A percentile compares a stretch with the other conserved stretches of the same genome.
phyloP scores from a whole-genome alignment of 202 grass and related monocot species.

The Bolboschoenoplectus hybrid region DNA sequence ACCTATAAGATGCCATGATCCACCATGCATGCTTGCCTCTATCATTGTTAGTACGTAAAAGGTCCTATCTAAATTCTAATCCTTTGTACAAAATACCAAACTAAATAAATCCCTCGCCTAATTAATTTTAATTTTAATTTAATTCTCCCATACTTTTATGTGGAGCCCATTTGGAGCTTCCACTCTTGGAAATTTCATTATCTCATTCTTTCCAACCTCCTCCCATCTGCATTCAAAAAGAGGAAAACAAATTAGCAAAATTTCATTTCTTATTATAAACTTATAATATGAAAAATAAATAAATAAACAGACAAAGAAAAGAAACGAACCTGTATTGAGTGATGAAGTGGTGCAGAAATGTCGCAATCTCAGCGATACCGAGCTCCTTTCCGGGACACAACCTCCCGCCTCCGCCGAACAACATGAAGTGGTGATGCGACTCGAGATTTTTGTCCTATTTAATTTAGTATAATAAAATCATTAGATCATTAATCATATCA shows the following conservation, averaged over 20 bases:
- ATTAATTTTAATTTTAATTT: neutral
- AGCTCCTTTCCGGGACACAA: slow-evolving; percentile 92
- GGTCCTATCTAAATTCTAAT: slow-evolving; percentile 34
- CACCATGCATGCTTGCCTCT: slow-evolving; percentile 28
- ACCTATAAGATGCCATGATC: slow-evolving; percentile 24
- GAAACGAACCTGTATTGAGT: slow-evolving; percentile 73
- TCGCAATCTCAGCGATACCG: slow-evolving; percentile 74
- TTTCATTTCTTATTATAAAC: slow-evolving; percentile 19
- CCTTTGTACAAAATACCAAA: slow-evolving; percentile 38
- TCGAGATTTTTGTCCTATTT: slow-evolving; percentile 70
- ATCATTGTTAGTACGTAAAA: slow-evolving; percentile 40
- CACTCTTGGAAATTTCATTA: slow-evolving; percentile 87
- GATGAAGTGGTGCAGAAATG: slow-evolving; percentile 90
- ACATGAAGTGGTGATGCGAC: slow-evolving; percentile 87
- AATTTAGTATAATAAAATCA: slow-evolving; percentile 8
- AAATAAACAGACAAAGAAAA: neutral
- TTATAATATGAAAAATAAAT: neutral
- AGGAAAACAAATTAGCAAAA: neutral
- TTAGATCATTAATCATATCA: neutral
- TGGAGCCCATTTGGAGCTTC: slow-evolving; percentile 84
- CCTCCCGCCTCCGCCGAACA: slow-evolving; percentile 83
- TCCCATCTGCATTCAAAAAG: slow-evolving; percentile 66
- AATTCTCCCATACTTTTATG: slow-evolving; percentile 58
- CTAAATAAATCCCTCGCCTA: neutral
- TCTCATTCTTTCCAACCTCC: slow-evolving; percentile 66